Conservation (phyloP, 371 early-diverging fungal genomes). For the Actinomortierella wolfii region DNA sequence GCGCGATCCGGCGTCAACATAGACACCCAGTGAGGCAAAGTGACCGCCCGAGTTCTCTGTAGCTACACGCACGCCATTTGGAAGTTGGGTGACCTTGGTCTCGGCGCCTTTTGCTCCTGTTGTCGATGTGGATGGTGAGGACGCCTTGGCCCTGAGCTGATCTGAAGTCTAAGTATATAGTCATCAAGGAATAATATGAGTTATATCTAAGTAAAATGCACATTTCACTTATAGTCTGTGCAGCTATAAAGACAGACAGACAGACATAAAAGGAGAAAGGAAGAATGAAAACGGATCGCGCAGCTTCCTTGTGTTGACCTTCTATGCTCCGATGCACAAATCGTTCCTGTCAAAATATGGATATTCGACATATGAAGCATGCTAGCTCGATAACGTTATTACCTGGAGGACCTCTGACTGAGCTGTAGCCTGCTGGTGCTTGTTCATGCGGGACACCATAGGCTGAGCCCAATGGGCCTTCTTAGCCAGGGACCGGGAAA, state of each 20-base stretch:
- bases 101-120: slow-evolving; percentile 5
- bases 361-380: too few relatives aligned
- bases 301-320: too few relatives aligned
- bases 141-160: neutral
- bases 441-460: slow-evolving; percentile 45
- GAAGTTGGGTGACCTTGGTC: slow-evolving; percentile 70
- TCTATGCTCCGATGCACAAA: too few relatives aligned
- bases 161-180: too few relatives aligned
- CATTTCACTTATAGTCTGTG: too few relatives aligned
- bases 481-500: slow-evolving; percentile 29
- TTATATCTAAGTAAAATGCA: too few relatives aligned
- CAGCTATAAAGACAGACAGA: neutral
- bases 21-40: slow-evolving; percentile 88
- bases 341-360: too few relatives aligned
- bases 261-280: neutral
- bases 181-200: too few relatives aligned
- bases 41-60: slow-evolving; percentile 85
- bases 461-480: slow-evolving; percentile 13
- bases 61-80: slow-evolving; percentile 88
- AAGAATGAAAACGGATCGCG: neutral
- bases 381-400: too few relatives aligned
- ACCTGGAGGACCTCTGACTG: slow-evolving; percentile 15
- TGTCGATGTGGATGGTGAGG: slow-evolving; percentile 3
- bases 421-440: slow-evolving; percentile 38
- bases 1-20: slow-evolving; percentile 88